These are phyloP conservation scores for Metschnikowia koreensis DNA, from an alignment of 805 yeast genomes.

Conservation along the genomic window DNA sequence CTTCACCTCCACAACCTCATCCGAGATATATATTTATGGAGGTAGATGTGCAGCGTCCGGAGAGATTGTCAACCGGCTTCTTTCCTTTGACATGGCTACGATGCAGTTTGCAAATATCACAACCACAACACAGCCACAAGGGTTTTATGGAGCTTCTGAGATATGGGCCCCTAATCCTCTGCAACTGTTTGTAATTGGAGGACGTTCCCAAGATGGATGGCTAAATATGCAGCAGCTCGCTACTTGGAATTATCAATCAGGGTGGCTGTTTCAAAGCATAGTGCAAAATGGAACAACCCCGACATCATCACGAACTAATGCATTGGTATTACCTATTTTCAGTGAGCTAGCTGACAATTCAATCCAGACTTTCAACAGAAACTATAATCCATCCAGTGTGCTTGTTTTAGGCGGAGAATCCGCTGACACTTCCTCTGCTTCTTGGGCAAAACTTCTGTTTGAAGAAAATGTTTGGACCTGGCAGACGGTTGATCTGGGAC, in stretches of 20 bases:
- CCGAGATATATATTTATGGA: slow-evolving; percentile 53
- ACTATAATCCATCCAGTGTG: slow-evolving; percentile 38
- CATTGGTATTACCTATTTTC: slow-evolving; percentile 58
- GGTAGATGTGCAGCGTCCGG: slow-evolving; percentile 36
- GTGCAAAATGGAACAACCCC: slow-evolving; percentile 17
- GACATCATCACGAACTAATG: slow-evolving; percentile 52
- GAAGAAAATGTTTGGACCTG: slow-evolving; percentile 36
- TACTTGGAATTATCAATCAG: slow-evolving; percentile 61
- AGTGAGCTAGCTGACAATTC: slow-evolving; percentile 23
- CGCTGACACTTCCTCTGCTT: slow-evolving; percentile 40
- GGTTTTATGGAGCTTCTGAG: slow-evolving; percentile 52
- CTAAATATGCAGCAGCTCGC: slow-evolving; percentile 72
- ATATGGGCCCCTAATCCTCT: slow-evolving; percentile 45
- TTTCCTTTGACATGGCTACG: slow-evolving; percentile 41
- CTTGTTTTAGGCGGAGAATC: slow-evolving; percentile 62
- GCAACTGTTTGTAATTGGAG: slow-evolving; percentile 61
- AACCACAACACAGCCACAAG: slow-evolving; percentile 53
- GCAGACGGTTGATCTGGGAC: slow-evolving; percentile 24
- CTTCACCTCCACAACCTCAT: slow-evolving; percentile 36
- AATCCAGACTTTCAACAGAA: slow-evolving; percentile 27
- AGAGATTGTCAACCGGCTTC: slow-evolving; percentile 39
- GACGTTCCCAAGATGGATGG: slow-evolving; percentile 63
- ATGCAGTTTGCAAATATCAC: slow-evolving; percentile 37
- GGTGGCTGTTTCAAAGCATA: slow-evolving; percentile 58
- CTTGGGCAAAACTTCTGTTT: slow-evolving; percentile 38